Conservation (phyloP, 2,329 filamentous ascomycete genomes). For the Fusarium sp. region DNA sequence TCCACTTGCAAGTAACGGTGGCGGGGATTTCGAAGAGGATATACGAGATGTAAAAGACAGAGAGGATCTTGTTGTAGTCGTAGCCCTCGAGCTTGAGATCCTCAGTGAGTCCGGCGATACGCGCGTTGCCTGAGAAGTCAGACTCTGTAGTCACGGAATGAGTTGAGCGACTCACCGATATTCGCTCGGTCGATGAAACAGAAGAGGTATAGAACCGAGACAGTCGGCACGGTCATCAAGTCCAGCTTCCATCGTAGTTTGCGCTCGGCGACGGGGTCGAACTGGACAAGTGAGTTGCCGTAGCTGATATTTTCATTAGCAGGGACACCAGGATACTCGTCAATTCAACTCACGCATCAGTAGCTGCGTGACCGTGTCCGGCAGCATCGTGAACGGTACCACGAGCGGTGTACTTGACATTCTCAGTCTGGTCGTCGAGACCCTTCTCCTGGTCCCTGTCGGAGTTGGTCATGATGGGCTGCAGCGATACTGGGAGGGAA, state of each 20-base stretch:
- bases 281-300: slow-evolving; percentile 43
- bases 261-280: slow-evolving; percentile 60
- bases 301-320: slow-evolving; percentile 30
- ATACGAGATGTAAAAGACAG: slow-evolving; percentile 74
- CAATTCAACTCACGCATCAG: slow-evolving; percentile 39
- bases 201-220: slow-evolving; percentile 75
- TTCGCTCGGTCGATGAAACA: slow-evolving; percentile 83
- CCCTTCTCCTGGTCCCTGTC: slow-evolving; percentile 42
- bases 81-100: slow-evolving; percentile 67
- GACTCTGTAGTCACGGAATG: neutral
- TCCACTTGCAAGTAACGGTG: slow-evolving; percentile 72
- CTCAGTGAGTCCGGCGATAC: slow-evolving; percentile 67
- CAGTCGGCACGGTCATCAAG: slow-evolving; percentile 72
- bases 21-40: slow-evolving; percentile 74
- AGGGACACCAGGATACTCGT: neutral
- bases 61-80: slow-evolving; percentile 73
- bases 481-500: neutral
- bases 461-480: slow-evolving; percentile 31
- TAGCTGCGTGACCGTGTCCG: slow-evolving; percentile 38
- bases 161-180: slow-evolving; percentile 63
- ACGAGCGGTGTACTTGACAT: slow-evolving; percentile 27
- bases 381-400: slow-evolving; percentile 37
- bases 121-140: slow-evolving; percentile 56
- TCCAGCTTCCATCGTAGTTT: slow-evolving; percentile 74
- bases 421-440: slow-evolving; percentile 35